Evolutionary conservation across 495 filamentous ascomycete species (phyloP).

Genomic region (Penicillium cosmopolitanum): DNA sequence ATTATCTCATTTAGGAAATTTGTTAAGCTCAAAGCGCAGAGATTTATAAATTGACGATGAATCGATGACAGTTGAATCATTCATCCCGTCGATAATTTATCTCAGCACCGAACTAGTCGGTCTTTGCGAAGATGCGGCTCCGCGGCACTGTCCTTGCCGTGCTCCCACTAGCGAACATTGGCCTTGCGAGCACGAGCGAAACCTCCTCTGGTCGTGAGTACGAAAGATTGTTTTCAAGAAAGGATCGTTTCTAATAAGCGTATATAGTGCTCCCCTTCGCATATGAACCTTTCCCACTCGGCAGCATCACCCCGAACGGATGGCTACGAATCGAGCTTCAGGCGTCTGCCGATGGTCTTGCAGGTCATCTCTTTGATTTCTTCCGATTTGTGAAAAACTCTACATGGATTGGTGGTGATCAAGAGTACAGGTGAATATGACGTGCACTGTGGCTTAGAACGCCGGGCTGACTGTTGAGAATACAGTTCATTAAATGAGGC

Average conservation of each 20-base stretch:
- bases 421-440: slow-evolving; percentile 41
- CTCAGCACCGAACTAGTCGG: neutral
- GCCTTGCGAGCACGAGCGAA: neutral
- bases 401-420: slow-evolving; percentile 57
- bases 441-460: neutral
- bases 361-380: slow-evolving; percentile 63
- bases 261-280: slow-evolving; percentile 41
- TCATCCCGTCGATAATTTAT: too few species aligned
- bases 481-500: slow-evolving; percentile 61
- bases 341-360: slow-evolving; percentile 57
- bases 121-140: neutral
- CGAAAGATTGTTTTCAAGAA: neutral
- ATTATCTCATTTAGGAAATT: neutral
- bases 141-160: neutral
- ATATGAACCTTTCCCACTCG: slow-evolving; percentile 56
- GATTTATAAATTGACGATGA: too few species aligned
- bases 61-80: too few species aligned
- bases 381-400: slow-evolving; percentile 60
- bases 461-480: neutral
- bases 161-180: too few species aligned
- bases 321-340: slow-evolving; percentile 64
- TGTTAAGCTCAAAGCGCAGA: too few species aligned
- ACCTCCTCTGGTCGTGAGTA: neutral
- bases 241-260: neutral
- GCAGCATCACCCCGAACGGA: slow-evolving; percentile 59